Conservation (phyloP, 495 filamentous ascomycete species). For the Annulohypoxylon stygium region DNA sequence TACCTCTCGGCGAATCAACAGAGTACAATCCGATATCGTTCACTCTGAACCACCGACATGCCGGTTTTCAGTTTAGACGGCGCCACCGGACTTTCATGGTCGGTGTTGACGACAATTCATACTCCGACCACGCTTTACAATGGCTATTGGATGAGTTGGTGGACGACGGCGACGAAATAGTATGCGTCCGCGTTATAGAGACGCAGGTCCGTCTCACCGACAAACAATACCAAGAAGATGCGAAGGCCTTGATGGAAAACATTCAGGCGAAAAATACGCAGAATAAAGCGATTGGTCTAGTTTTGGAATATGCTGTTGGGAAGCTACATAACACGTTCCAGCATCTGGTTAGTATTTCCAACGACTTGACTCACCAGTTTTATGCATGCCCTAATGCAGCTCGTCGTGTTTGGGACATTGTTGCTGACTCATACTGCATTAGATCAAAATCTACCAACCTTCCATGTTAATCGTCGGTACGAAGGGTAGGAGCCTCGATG, state of each 20-base stretch:
- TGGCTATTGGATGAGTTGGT: constrained; percentile 96
- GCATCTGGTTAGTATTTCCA: constrained; percentile 76
- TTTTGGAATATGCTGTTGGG: constrained; percentile 90
- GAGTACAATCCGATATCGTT: constrained; percentile 87
- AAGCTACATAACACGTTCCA: constrained; percentile 95
- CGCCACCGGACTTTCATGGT: constrained; percentile 93
- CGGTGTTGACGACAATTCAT: constrained; percentile 93
- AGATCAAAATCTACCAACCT: constrained; percentile 96
- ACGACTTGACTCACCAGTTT: background rate
- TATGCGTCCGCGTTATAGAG: constrained; percentile 92
- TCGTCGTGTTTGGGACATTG: background rate
- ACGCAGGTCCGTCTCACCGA: constrained; percentile 82
- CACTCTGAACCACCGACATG: constrained; percentile 89
- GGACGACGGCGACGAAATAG: constrained; percentile 96
- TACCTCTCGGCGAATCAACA: constrained; percentile 72
- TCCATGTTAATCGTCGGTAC: constrained; percentile 97
- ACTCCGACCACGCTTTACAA: constrained; percentile 93
- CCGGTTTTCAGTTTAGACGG: constrained; percentile 85
- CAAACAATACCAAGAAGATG: constrained; percentile 84
- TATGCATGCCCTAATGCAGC: background rate
- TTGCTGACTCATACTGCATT: constrained; percentile 18
- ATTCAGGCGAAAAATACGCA: constrained; percentile 88
- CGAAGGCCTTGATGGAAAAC: constrained; percentile 76
- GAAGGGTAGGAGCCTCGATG: constrained; percentile 84
- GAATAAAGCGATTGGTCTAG: constrained; percentile 86